Evolutionary conservation across 176 grass and related monocot species (phyloP).

Genomic region (Tillandsia leiboldiana): DNA sequence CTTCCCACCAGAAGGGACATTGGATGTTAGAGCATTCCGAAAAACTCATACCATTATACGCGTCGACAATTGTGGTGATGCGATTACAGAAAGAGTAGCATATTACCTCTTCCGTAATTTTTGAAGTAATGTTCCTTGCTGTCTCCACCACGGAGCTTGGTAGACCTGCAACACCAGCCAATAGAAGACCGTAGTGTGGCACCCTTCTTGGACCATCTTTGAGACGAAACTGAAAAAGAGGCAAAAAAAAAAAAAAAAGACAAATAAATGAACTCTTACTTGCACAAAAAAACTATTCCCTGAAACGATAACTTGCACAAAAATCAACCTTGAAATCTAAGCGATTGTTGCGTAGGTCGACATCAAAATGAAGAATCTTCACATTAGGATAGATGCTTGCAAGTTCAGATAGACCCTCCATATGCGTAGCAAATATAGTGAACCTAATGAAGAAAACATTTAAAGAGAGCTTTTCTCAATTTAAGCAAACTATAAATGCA

Average conservation of each 20-base stretch:
- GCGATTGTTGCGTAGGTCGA: slow-evolving; percentile 64
- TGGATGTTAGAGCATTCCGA: background rate
- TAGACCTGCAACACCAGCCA: slow-evolving; percentile 76
- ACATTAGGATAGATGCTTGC: slow-evolving; percentile 90
- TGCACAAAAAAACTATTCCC: background rate
- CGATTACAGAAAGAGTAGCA: background rate
- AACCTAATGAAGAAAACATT: slow-evolving; percentile 38
- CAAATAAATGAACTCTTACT: background rate
- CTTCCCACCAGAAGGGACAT: background rate
- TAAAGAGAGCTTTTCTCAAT: background rate
- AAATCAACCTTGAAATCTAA: slow-evolving; percentile 81
- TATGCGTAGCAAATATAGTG: slow-evolving; percentile 88
- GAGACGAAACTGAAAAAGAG: slow-evolving; percentile 42
- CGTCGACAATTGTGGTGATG: background rate
- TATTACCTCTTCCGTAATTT: slow-evolving; percentile 68
- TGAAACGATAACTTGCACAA: background rate
- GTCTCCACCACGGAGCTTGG: slow-evolving; percentile 63
- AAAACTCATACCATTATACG: background rate
- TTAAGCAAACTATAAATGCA: background rate
- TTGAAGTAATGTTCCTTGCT: slow-evolving; percentile 55
- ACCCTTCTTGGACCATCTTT: slow-evolving; percentile 63
- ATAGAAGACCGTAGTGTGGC: slow-evolving; percentile 74
- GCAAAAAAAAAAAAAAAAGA: slow-evolving; percentile 1
- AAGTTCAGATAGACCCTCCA: slow-evolving; percentile 87
- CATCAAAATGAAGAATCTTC: slow-evolving; percentile 91